Conservation (phyloP, 345 rosid species). For the Populus alba region DNA sequence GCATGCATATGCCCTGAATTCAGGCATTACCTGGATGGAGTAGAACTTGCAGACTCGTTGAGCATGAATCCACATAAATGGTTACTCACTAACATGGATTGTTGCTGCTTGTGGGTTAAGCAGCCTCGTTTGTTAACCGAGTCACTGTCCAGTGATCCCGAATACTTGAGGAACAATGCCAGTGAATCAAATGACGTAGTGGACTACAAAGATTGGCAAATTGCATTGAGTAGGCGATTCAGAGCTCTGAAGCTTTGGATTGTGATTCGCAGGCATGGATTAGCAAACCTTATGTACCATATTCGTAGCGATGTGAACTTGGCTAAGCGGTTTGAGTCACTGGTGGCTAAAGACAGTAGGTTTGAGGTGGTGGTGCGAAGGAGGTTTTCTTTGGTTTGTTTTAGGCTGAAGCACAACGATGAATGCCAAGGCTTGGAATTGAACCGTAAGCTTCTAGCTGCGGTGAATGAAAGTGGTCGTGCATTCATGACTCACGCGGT, state of each 20-base stretch:
- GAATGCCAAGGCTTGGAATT: not conserved
- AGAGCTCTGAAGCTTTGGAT: slow-evolving; percentile 38
- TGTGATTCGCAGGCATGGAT: slow-evolving; percentile 32
- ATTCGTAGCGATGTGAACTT: slow-evolving; percentile 23
- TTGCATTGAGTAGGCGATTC: slow-evolving; percentile 28
- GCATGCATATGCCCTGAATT: slow-evolving; percentile 36
- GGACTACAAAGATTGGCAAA: slow-evolving; percentile 41
- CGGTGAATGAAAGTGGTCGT: slow-evolving; percentile 25
- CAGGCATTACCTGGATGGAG: slow-evolving; percentile 21
- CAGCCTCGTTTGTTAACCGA: not conserved
- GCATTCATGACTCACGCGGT: slow-evolving; percentile 32
- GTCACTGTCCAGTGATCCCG: slow-evolving; percentile 12
- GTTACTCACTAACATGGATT: slow-evolving; percentile 26
- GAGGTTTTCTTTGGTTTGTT: slow-evolving; percentile 18
- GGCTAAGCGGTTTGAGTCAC: slow-evolving; percentile 18
- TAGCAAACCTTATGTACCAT: slow-evolving; percentile 18
- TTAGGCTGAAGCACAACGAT: slow-evolving; percentile 12
- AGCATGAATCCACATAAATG: slow-evolving; percentile 28
- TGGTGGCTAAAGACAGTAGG: slow-evolving; percentile 17
- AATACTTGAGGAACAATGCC: slow-evolving; percentile 11
- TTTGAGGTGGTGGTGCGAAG: slow-evolving; percentile 22
- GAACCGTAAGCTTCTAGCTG: slow-evolving; percentile 14
- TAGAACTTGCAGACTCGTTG: slow-evolving; percentile 20
- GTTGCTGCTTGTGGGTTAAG: slow-evolving; percentile 25
- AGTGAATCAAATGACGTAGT: slow-evolving; percentile 9